Base-by-base conservation (phyloP, 768 basidiomycete genomes). In the Trametes coccinea region DNA sequence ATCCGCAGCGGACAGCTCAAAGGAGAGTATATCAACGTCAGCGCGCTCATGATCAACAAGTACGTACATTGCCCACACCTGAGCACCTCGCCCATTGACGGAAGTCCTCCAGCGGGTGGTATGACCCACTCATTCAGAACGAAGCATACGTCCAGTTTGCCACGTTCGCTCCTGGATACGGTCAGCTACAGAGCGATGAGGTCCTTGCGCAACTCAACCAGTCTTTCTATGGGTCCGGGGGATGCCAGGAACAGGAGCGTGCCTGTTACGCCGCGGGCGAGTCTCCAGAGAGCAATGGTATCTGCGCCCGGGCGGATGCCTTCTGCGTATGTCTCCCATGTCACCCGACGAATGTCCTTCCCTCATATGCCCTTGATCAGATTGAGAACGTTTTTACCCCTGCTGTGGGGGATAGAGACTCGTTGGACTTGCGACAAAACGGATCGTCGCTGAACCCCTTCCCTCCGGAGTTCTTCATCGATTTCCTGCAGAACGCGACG, bases 121-220 rank as follows among this genome's bases (percentile, higher is more conserved):
- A 78, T 55, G 87, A 88, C 62, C 86, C 87, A 0, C 74, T 86
- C 34, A 77, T 87, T 45, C 87, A 88, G 65, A 82, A 83, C 64
- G 65, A 84, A 61, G 82, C 86, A 9, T 87, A 83, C 60, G 76
- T 88, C 59, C 77, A 77, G 37, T 89, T 88, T 58, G 84, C 85
- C 0, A 79, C 79, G 0, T 69, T 85, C 43, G 87, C 87, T 0
- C 87, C 87, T 8, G 85, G 86, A 11, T 89, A 88, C 63, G 87
- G 87, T 5, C 85, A 80, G 61, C 80, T 89, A 9, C 83, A 84
- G 60, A 76, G 75, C 33, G 75, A 80, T 45, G 60, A 66, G 4
- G 79, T 83, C 2, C 70, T 88, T 40, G 69, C 73, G 34, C 61
- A 77, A 37, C 72, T 88, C n/a, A 84, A 81, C 39, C 56, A 77